Conservation (phyloP, 345 rosid genomes). For the Eucalyptus albens region DNA sequence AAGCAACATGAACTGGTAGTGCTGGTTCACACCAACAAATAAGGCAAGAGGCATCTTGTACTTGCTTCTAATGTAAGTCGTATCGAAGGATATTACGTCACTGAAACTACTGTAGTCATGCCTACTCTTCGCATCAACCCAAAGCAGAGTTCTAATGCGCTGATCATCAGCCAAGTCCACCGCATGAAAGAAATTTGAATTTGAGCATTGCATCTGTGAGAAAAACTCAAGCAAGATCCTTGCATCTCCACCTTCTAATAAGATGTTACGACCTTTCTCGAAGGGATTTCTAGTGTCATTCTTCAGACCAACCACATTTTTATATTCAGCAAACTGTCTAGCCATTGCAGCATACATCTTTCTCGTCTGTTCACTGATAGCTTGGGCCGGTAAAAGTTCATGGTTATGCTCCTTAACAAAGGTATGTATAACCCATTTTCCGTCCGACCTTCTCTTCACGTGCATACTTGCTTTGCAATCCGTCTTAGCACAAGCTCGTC, state of each 20-base stretch:
- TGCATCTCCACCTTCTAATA: conserved; percentile 32
- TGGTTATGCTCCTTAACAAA: conserved; percentile 58
- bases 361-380: conserved; percentile 51
- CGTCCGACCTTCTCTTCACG: conserved; percentile 51
- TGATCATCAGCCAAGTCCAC: conserved; percentile 43
- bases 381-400: conserved; percentile 58
- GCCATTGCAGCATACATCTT: conserved; percentile 59
- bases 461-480: conserved; percentile 72
- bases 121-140: conserved; percentile 57
- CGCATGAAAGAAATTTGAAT: conserved; percentile 47
- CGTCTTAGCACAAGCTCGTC: conserved; percentile 44
- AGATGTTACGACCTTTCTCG: conserved; percentile 21
- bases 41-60: conserved; percentile 48
- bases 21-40: conserved; percentile 49
- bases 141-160: conserved; percentile 29
- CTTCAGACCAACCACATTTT: conserved; percentile 34
- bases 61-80: conserved; percentile 29
- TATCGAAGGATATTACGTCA: conserved; percentile 41
- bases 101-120: conserved; percentile 32
- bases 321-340: conserved; percentile 43
- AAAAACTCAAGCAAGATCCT: conserved; percentile 32
- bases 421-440: conserved; percentile 52
- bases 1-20: conserved; percentile 40
- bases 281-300: conserved; percentile 26
- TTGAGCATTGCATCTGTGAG: conserved; percentile 23